phyloP scores from a whole-genome alignment of 2,329 filamentous ascomycete species.

The Nothophoma quercina region DNA sequence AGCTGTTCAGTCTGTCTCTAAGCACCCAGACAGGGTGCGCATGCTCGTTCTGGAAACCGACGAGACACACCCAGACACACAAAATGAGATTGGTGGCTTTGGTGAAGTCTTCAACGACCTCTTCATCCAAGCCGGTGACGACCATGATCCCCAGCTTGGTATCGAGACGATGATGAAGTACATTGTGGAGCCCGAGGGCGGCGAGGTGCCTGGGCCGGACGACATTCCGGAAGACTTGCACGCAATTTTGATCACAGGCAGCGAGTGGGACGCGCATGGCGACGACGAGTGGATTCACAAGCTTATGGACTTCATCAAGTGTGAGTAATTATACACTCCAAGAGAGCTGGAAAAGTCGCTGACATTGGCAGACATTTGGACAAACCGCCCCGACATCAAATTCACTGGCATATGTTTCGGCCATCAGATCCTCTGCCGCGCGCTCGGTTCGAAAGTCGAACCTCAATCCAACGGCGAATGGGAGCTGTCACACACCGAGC shows the following conservation, averaged over 20 bases:
- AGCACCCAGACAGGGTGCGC: slow-evolving; percentile 47
- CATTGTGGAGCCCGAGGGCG: slow-evolving; percentile 55
- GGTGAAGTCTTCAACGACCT: slow-evolving; percentile 62
- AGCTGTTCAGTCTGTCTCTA: slow-evolving; percentile 31
- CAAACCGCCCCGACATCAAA: slow-evolving; percentile 58
- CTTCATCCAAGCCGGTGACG: slow-evolving; percentile 60
- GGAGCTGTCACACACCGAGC: slow-evolving; percentile 56
- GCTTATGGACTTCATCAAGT: slow-evolving; percentile 55
- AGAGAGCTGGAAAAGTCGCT: no score
- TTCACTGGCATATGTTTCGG: slow-evolving; percentile 60
- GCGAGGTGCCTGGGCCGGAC: slow-evolving; percentile 54
- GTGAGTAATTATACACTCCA: no score
- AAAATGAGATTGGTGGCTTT: slow-evolving; percentile 60
- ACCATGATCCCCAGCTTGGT: slow-evolving; percentile 62
- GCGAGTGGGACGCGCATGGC: slow-evolving; percentile 58
- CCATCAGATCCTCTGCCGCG: slow-evolving; percentile 56
- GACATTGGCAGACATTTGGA: slow-evolving; percentile 59
- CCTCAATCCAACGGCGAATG: slow-evolving; percentile 52
- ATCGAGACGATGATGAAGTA: slow-evolving; percentile 64
- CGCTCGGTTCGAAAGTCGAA: slow-evolving; percentile 52
- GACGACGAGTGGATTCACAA: slow-evolving; percentile 55
- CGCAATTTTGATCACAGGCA: slow-evolving; percentile 57
- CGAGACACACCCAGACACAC: slow-evolving; percentile 61
- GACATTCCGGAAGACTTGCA: slow-evolving; percentile 57
- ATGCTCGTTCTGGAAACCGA: slow-evolving; percentile 68